Percentiles rank a stretch among this genome's conserved stretches.
These are phyloP conservation scores for Sporopachydermia quercuum DNA, from an alignment of 805 yeast species.

Conservation along the genomic window DNA sequence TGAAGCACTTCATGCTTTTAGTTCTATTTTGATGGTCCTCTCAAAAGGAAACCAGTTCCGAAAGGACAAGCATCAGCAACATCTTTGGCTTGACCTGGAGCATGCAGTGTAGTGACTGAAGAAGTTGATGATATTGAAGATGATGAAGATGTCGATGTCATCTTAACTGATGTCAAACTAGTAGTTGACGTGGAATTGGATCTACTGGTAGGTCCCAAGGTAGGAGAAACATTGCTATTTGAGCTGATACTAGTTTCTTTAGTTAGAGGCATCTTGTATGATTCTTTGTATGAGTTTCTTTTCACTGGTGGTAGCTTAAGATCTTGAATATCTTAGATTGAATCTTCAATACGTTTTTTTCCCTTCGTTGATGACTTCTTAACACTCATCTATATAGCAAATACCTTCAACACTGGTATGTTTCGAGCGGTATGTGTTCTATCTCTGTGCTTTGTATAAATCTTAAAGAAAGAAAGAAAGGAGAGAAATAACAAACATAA, in stretches of 20 bases:
- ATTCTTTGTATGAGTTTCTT: too few species aligned
- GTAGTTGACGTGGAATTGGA: background rate
- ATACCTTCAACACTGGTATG: too few species aligned
- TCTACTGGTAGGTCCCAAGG: background rate
- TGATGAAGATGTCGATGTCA: background rate
- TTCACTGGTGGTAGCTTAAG: too few species aligned
- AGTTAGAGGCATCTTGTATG: background rate
- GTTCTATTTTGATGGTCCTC: background rate
- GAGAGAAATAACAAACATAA: too few species aligned
- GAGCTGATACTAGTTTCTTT: conserved; percentile 1
- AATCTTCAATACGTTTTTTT: too few species aligned
- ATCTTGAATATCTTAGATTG: too few species aligned
- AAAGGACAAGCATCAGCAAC: background rate
- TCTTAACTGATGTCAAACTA: background rate
- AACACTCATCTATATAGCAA: too few species aligned
- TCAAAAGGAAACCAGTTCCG: background rate
- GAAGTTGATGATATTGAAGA: background rate
- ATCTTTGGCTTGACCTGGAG: background rate
- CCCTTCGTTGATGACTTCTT: too few species aligned
- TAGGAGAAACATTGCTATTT: background rate
- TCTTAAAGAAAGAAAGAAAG: too few species aligned
- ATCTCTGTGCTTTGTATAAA: too few species aligned
- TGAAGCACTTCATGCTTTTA: too few species aligned
- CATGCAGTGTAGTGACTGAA: conserved; percentile 2
- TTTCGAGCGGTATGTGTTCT: too few species aligned